Percentiles rank a stretch among this genome's conserved stretches.
Evolutionary conservation across 1,284 basidiomycete genomes (phyloP).

Genomic region (Psilocybe mexicana): DNA sequence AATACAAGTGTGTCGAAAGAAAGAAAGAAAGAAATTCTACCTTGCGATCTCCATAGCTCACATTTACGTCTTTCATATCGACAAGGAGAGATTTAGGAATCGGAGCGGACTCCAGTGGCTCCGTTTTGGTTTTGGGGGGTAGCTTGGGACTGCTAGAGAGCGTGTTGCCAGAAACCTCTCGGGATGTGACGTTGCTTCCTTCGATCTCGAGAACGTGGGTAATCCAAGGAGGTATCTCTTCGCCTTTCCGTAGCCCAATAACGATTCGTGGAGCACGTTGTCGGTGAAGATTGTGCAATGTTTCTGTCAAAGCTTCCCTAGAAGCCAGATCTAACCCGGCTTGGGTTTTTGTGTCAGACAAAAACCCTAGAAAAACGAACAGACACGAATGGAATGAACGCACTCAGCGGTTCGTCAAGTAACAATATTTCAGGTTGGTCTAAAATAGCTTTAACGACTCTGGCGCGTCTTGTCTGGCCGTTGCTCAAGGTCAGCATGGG

Average conservation of each 20-base stretch:
- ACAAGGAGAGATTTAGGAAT: constrained; percentile 38
- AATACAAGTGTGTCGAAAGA: neutral
- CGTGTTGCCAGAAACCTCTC: neutral
- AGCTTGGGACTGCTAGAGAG: neutral
- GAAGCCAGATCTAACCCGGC: constrained; percentile 73
- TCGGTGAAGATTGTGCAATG: constrained; percentile 63
- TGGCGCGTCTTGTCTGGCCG: constrained; percentile 87
- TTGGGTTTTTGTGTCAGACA: constrained; percentile 28
- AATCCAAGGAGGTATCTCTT: constrained; percentile 82
- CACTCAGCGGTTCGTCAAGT: constrained; percentile 85
- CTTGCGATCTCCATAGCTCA: constrained; percentile 67
- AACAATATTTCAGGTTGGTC: constrained; percentile 70
- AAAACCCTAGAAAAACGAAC: neutral
- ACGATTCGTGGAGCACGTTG: constrained; percentile 62
- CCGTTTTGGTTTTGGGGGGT: neutral
- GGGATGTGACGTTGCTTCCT: constrained; percentile 13
- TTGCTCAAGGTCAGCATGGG: constrained; percentile 86
- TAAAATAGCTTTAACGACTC: constrained; percentile 81
- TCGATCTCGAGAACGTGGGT: constrained; percentile 28
- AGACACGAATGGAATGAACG: constrained; percentile 26
- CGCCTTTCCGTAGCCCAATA: constrained; percentile 79
- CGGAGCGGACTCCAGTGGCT: neutral
- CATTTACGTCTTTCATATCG: constrained; percentile 65
- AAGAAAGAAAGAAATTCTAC: constrained; percentile 35
- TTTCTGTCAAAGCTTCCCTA: constrained; percentile 55